Percentiles rank a stretch among this genome's conserved stretches.
phyloP scores from a whole-genome alignment of 1,284 basidiomycete species.

The Pholiota adiposa region DNA sequence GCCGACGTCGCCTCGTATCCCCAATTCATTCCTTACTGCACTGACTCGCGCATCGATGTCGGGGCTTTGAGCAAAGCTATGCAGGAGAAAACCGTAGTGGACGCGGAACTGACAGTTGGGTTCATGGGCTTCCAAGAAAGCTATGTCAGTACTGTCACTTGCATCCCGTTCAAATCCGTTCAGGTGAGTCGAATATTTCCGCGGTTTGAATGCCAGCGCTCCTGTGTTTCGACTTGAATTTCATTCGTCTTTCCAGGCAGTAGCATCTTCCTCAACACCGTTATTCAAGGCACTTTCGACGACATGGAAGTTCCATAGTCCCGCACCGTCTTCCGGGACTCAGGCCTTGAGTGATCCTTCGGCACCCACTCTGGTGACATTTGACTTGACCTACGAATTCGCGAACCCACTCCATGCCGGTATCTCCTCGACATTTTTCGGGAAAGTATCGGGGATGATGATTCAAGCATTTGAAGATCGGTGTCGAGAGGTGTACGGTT shows the following conservation, averaged over 20 bases:
- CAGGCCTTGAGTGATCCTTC: constrained; percentile 19
- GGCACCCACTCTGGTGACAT: constrained; percentile 71
- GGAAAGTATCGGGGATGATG: constrained; percentile 87
- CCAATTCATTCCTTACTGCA: constrained; percentile 91
- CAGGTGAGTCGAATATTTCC: constrained; percentile 57
- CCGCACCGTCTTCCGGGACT: constrained; percentile 47
- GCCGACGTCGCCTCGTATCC: constrained; percentile 89
- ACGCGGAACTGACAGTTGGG: constrained; percentile 88
- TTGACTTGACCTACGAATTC: constrained; percentile 88
- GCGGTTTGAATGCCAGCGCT: neutral
- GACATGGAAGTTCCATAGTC: constrained; percentile 75
- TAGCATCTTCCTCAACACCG: constrained; percentile 81
- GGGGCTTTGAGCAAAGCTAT: constrained; percentile 30
- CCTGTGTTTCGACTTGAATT: neutral
- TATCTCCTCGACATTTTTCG: constrained; percentile 84
- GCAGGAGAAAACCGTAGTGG: constrained; percentile 51
- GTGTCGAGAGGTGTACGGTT: constrained; percentile 74
- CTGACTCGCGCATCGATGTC: constrained; percentile 70
- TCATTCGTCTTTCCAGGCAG: constrained; percentile 48
- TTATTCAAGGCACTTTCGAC: constrained; percentile 88
- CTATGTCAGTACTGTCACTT: constrained; percentile 87
- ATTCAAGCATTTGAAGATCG: constrained; percentile 90
- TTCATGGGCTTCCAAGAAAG: constrained; percentile 89
- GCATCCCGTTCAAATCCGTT: constrained; percentile 77
- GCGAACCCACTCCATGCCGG: constrained; percentile 86